Evolutionary conservation across 306 rosid species (phyloP).

Genomic region (cucumber (Cucumis sativus)): DNA sequence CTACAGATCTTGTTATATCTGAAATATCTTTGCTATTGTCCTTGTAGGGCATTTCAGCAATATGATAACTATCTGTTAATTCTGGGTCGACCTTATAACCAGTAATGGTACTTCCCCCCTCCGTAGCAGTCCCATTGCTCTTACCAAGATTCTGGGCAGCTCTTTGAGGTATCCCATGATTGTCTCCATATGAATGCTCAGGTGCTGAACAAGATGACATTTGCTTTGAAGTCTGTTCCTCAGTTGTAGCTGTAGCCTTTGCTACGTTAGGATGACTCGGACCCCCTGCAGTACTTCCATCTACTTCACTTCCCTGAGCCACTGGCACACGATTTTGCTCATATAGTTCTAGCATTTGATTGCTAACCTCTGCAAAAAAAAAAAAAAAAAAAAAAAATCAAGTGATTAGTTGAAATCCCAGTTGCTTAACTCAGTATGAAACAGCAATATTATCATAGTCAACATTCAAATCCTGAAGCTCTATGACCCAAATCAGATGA

Average conservation of each 20-base stretch:
- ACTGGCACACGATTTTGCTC: conserved; percentile 79
- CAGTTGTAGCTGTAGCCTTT: conserved; percentile 36
- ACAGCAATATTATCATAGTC: neutral
- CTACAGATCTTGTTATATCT: conserved; percentile 25
- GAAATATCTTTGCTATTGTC: conserved; percentile 38
- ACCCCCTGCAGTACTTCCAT: conserved; percentile 55
- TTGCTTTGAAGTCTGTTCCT: conserved; percentile 53
- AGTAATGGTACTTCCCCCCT: conserved; percentile 21
- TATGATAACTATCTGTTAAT: conserved; percentile 33
- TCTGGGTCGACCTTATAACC: conserved; percentile 46
- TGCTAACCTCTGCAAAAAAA: conserved; percentile 80
- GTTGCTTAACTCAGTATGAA: neutral
- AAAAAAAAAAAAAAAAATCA: conserved; percentile 1
- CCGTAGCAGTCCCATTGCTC: conserved; percentile 51
- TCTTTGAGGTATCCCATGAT: conserved; percentile 32
- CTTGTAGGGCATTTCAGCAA: conserved; percentile 21
- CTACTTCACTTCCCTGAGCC: conserved; percentile 46
- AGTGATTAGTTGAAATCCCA: neutral
- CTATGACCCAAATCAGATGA: neutral
- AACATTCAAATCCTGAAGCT: neutral
- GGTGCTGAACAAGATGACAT: conserved; percentile 31
- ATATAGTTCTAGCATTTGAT: conserved; percentile 96
- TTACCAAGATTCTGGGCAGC: conserved; percentile 32
- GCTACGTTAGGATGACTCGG: conserved; percentile 24
- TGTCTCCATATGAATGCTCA: conserved; percentile 34